phyloP scores from a whole-genome alignment of 768 basidiomycete species.

The Macrocybe gigantea region DNA sequence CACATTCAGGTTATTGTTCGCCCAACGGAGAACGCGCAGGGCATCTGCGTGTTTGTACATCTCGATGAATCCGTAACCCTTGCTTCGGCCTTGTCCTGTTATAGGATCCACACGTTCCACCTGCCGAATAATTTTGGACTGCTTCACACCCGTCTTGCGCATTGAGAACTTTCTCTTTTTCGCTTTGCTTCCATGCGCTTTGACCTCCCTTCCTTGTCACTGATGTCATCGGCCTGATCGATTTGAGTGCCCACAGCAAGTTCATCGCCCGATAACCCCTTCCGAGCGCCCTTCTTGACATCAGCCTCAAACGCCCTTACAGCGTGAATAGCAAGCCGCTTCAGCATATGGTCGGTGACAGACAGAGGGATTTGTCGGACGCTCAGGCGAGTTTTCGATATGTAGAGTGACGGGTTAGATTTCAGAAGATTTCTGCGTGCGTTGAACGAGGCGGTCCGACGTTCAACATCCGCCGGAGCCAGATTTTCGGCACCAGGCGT shows the following conservation, averaged over 20 bases:
- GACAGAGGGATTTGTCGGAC: slow-evolving; percentile 90
- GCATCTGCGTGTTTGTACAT: slow-evolving; percentile 86
- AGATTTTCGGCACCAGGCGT: slow-evolving; percentile 73
- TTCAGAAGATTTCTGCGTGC: slow-evolving; percentile 79
- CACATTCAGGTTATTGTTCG: slow-evolving; percentile 80
- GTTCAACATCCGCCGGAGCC: slow-evolving; percentile 73
- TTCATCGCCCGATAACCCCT: slow-evolving; percentile 70
- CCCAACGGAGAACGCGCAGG: slow-evolving; percentile 86
- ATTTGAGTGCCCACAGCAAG: slow-evolving; percentile 37
- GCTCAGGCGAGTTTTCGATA: slow-evolving; percentile 91
- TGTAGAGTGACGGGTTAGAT: slow-evolving; percentile 89
- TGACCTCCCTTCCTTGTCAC: slow-evolving; percentile 28
- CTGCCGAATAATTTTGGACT: slow-evolving; percentile 90
- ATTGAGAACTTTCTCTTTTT: slow-evolving; percentile 23
- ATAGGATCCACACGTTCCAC: slow-evolving; percentile 84
- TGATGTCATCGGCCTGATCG: slow-evolving; percentile 38
- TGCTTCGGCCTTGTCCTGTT: slow-evolving; percentile 82
- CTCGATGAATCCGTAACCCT: slow-evolving; percentile 96
- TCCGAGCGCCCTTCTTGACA: slow-evolving; percentile 54
- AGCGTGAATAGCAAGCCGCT: slow-evolving; percentile 81
- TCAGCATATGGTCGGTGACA: slow-evolving; percentile 85
- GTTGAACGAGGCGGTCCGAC: slow-evolving; percentile 80
- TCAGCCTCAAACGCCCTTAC: slow-evolving; percentile 75
- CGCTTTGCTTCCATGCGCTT: slow-evolving; percentile 8
- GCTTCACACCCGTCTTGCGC: slow-evolving; percentile 53